phyloP scores from a whole-genome alignment of 306 rosid species.

The Citrullus colocynthis region DNA sequence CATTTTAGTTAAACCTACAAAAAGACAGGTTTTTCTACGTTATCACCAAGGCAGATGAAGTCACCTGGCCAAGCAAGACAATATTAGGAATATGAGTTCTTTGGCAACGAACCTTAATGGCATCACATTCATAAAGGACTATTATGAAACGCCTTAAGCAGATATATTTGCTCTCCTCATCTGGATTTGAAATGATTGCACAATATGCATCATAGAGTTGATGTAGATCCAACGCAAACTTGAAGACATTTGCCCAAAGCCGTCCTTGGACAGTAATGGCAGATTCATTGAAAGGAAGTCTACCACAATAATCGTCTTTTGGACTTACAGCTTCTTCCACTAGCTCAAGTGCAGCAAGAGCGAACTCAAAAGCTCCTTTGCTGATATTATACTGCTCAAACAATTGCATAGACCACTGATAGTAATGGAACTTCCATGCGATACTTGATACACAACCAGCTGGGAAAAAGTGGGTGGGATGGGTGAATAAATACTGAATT shows the following conservation, averaged over 20 bases:
- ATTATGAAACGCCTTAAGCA: slow-evolving; percentile 88
- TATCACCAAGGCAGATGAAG: background rate
- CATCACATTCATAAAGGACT: slow-evolving; percentile 72
- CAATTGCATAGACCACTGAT: slow-evolving; percentile 88
- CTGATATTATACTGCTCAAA: slow-evolving; percentile 76
- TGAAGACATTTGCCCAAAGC: slow-evolving; percentile 90
- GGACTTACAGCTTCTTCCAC: slow-evolving; percentile 58
- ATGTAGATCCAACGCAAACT: slow-evolving; percentile 75
- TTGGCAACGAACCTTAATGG: slow-evolving; percentile 51
- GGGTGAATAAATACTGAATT: background rate
- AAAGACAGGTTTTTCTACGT: background rate
- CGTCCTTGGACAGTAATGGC: slow-evolving; percentile 61
- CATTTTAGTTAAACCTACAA: background rate
- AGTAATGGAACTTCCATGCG: slow-evolving; percentile 73
- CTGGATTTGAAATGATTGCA: slow-evolving; percentile 92
- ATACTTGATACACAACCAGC: slow-evolving; percentile 42
- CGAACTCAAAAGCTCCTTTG: slow-evolving; percentile 92
- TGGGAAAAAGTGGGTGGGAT: slow-evolving; percentile 15
- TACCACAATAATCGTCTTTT: slow-evolving; percentile 20
- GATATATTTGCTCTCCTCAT: slow-evolving; percentile 80
- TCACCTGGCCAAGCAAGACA: background rate
- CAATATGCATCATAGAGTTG: slow-evolving; percentile 75
- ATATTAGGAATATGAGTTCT: background rate
- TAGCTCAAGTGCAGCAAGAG: slow-evolving; percentile 95
- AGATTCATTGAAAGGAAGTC: slow-evolving; percentile 42